phyloP scores from a whole-genome alignment of 495 filamentous ascomycete species.

The Elasticomyces elasticus region DNA sequence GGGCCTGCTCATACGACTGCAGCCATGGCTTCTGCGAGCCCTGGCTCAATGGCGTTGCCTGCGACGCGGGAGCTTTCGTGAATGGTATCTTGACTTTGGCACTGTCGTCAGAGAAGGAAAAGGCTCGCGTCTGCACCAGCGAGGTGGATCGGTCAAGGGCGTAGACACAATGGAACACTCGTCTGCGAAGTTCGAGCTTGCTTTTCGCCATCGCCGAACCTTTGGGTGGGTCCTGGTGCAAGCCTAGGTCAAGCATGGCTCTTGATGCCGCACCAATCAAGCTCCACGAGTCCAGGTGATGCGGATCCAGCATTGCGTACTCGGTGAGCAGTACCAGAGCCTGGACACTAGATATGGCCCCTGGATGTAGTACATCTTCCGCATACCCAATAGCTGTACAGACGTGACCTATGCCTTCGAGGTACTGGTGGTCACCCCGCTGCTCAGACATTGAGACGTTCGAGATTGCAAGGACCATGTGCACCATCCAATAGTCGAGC shows the following conservation, averaged over 20 bases:
- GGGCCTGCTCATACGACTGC: slow-evolving; percentile 31
- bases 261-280: slow-evolving; percentile 78
- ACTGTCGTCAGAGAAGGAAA: slow-evolving; percentile 88
- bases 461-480: slow-evolving; percentile 78
- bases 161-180: slow-evolving; percentile 79
- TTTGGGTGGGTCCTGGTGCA: slow-evolving; percentile 78
- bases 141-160: slow-evolving; percentile 77
- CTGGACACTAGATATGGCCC: slow-evolving; percentile 71
- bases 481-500: slow-evolving; percentile 73
- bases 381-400: slow-evolving; percentile 61
- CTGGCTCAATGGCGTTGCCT: slow-evolving; percentile 28
- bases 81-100: slow-evolving; percentile 46
- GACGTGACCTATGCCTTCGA: slow-evolving; percentile 55
- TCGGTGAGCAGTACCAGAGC: slow-evolving; percentile 73
- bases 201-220: slow-evolving; percentile 49
- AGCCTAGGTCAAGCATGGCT: slow-evolving; percentile 73
- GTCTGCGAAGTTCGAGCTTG: slow-evolving; percentile 62
- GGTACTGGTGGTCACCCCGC: slow-evolving; percentile 52
- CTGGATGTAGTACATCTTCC: slow-evolving; percentile 71
- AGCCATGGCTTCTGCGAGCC: slow-evolving; percentile 36
- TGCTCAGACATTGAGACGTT: slow-evolving; percentile 61
- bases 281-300: slow-evolving; percentile 84
- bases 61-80: not conserved
- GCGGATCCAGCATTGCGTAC: slow-evolving; percentile 79
- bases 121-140: slow-evolving; percentile 66